Evolutionary conservation across 441 rosid species (phyloP).

Genomic region (Lepidium campestre): DNA sequence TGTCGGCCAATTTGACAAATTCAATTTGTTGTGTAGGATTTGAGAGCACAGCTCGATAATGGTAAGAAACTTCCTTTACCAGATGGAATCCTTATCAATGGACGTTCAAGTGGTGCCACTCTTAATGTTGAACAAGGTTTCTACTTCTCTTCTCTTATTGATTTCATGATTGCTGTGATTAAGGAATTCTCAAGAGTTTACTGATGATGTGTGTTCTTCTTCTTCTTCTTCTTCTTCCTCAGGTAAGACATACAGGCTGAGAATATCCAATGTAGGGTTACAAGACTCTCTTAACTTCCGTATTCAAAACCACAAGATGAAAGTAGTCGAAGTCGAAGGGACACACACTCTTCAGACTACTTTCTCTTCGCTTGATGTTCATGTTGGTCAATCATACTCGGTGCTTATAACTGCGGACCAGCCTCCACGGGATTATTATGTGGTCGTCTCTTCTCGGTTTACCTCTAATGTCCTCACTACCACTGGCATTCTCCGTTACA

Average conservation of each 20-base stretch:
- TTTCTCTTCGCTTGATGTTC: slow-evolving; percentile 76
- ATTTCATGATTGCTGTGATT: not conserved
- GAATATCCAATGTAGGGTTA: slow-evolving; percentile 89
- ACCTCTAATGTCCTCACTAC: slow-evolving; percentile 49
- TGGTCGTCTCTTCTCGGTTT: slow-evolving; percentile 84
- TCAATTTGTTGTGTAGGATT: slow-evolving; percentile 38
- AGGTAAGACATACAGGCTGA: slow-evolving; percentile 79
- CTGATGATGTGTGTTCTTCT: not conserved
- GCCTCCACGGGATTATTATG: slow-evolving; percentile 66
- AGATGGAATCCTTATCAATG: slow-evolving; percentile 87
- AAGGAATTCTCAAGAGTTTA: not conserved
- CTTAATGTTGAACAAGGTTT: slow-evolving; percentile 71
- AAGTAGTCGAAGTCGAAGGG: slow-evolving; percentile 86
- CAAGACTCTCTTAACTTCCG: slow-evolving; percentile 74
- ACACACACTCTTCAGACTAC: slow-evolving; percentile 73
- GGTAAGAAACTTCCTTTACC: slow-evolving; percentile 73
- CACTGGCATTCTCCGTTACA: slow-evolving; percentile 64
- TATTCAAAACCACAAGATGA: slow-evolving; percentile 80
- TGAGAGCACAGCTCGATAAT: slow-evolving; percentile 48
- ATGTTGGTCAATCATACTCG: slow-evolving; percentile 81
- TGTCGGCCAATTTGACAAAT: not conserved
- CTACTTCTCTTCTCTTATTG: slow-evolving; percentile 1
- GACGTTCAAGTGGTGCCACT: slow-evolving; percentile 64
- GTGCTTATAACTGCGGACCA: slow-evolving; percentile 91
- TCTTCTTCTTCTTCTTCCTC: not conserved